Evolutionary conservation across 2,329 filamentous ascomycete genomes (phyloP).

Genomic region (Fusarium azukiicola): DNA sequence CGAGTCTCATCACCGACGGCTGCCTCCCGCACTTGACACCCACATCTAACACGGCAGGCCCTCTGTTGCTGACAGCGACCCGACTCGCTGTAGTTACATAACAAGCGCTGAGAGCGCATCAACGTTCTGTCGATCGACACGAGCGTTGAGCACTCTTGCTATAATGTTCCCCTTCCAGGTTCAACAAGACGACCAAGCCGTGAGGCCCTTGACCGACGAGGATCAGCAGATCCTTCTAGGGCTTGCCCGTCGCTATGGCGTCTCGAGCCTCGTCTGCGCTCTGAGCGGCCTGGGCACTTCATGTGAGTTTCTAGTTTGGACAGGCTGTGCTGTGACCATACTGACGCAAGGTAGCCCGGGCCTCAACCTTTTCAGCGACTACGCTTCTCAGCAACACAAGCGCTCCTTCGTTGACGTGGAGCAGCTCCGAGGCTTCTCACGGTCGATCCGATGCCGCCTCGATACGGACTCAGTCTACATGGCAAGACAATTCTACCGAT

Average conservation of each 20-base stretch:
- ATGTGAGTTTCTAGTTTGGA: constrained; percentile 57
- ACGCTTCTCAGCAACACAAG: constrained; percentile 66
- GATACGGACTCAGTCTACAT: constrained; percentile 64
- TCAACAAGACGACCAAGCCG: constrained; percentile 59
- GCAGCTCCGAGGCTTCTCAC: constrained; percentile 65
- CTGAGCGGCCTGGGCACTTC: constrained; percentile 61
- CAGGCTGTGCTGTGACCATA: constrained; percentile 15
- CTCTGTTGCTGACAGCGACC: constrained; percentile 27
- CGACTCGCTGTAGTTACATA: constrained; percentile 29
- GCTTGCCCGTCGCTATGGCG: constrained; percentile 64
- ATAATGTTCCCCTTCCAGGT: constrained; percentile 62
- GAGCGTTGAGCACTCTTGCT: constrained; percentile 35
- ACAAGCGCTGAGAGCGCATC: constrained; percentile 53
- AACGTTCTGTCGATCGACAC: constrained; percentile 42
- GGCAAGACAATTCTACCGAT: constrained; percentile 61
- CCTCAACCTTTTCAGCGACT: constrained; percentile 64
- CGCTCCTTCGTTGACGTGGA: constrained; percentile 66
- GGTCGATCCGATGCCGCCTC: constrained; percentile 65
- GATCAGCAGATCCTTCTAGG: constrained; percentile 63
- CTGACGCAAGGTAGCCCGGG: constrained; percentile 59
- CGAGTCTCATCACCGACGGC: constrained; percentile 41
- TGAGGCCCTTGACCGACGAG: constrained; percentile 63
- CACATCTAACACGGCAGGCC: constrained; percentile 20
- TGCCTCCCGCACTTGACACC: constrained; percentile 39
- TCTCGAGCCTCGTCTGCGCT: constrained; percentile 62